Conservation (phyloP, 1,284 basidiomycete species). For the Fistulinella cinereoalba region DNA sequence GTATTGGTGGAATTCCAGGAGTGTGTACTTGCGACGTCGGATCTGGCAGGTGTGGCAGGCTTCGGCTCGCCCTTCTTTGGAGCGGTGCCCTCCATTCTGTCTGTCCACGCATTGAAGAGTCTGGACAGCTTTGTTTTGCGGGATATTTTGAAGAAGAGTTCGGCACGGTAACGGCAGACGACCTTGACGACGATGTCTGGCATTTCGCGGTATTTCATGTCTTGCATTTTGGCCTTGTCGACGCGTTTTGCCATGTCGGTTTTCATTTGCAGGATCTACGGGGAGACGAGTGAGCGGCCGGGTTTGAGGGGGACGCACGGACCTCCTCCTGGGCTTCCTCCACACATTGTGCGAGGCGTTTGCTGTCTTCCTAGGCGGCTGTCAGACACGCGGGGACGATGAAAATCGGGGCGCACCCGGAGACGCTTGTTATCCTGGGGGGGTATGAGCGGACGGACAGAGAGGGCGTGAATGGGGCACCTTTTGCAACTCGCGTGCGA, state of each 20-base stretch:
- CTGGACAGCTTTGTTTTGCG: constrained; percentile 79
- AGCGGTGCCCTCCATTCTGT: constrained; percentile 65
- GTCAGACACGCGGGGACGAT: constrained; percentile 16
- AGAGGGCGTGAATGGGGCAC: constrained; percentile 37
- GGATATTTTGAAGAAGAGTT: constrained; percentile 85
- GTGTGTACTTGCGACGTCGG: constrained; percentile 41
- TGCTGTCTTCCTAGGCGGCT: constrained; percentile 68
- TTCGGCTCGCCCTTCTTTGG: constrained; percentile 41
- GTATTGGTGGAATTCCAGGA: constrained; percentile 30
- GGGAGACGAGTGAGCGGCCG: constrained; percentile 11
- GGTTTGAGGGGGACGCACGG: constrained; percentile 10
- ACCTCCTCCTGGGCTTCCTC: constrained; percentile 82
- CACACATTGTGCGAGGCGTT: constrained; percentile 70
- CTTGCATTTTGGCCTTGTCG: constrained; percentile 70
- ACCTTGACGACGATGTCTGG: constrained; percentile 84
- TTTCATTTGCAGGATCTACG: constrained; percentile 71
- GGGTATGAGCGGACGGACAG: constrained; percentile 17
- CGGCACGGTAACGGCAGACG: constrained; percentile 79
- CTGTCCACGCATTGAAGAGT: constrained; percentile 82
- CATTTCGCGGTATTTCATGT: constrained; percentile 72
- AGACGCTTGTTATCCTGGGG: constrained; percentile 78
- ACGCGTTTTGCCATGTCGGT: constrained; percentile 71
- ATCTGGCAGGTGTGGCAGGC: constrained; percentile 32
- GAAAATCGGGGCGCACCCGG: constrained; percentile 49
- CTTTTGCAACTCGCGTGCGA: constrained; percentile 82